Conservation (phyloP, 2,329 filamentous ascomycete species). For the Sporothrix sp. region DNA sequence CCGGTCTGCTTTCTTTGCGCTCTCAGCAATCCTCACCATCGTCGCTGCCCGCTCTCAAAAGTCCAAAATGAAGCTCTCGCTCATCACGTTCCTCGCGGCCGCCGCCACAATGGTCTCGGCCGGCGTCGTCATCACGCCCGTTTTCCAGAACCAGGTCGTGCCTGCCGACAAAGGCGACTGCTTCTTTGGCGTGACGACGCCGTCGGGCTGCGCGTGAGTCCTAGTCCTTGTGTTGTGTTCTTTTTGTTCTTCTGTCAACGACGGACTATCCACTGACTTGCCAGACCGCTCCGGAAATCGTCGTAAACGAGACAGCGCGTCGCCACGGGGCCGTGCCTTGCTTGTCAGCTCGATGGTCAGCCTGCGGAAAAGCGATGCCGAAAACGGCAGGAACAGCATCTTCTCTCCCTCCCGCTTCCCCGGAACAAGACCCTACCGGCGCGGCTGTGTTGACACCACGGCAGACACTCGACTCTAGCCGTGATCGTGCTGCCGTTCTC, state of each 20-base stretch:
- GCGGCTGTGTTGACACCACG: too few relatives aligned
- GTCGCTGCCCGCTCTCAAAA: background rate
- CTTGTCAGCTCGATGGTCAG: too few relatives aligned
- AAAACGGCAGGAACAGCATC: too few relatives aligned
- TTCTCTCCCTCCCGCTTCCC: too few relatives aligned
- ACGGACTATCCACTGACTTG: background rate
- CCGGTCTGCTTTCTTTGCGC: too few relatives aligned
- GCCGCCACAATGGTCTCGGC: slow-evolving; percentile 39
- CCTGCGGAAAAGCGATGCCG: background rate
- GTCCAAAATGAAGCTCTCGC: slow-evolving; percentile 33
- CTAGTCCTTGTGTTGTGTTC: slow-evolving; percentile 8
- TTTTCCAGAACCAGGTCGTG: slow-evolving; percentile 43
- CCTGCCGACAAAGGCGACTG: slow-evolving; percentile 39
- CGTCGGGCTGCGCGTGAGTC: slow-evolving; percentile 47
- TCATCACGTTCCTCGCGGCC: slow-evolving; percentile 31
- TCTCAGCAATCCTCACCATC: too few relatives aligned
- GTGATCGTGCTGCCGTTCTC: too few relatives aligned
- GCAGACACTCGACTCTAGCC: too few relatives aligned
- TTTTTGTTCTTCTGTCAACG: background rate
- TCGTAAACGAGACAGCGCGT: background rate
- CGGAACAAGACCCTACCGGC: too few relatives aligned
- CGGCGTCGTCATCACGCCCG: slow-evolving; percentile 46
- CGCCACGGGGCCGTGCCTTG: too few relatives aligned
- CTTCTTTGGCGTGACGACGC: slow-evolving; percentile 46
- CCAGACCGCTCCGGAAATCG: slow-evolving; percentile 10